phyloP scores from a whole-genome alignment of 2,329 filamentous ascomycete genomes.

The Cercospora sesami region DNA sequence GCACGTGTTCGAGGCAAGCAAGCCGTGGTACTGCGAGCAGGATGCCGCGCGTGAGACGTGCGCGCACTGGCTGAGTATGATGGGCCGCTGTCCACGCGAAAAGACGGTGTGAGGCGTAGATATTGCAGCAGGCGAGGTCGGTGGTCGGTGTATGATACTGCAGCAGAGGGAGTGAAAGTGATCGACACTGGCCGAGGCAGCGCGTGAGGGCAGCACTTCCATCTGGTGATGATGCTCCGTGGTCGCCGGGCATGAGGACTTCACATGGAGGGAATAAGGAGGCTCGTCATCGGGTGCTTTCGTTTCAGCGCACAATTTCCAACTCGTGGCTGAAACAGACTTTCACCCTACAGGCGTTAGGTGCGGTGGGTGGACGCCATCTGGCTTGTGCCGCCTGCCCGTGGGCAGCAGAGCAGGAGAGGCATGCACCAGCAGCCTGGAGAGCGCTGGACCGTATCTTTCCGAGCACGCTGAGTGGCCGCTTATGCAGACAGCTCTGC shows the following conservation, averaged over 20 bases:
- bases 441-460: background rate
- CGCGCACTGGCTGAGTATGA: background rate
- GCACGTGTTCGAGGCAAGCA: background rate
- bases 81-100: conserved; percentile 3
- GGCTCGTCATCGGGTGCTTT: background rate
- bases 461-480: background rate
- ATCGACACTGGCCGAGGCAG: background rate
- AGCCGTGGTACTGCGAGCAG: background rate
- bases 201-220: background rate
- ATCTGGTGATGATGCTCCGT: background rate
- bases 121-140: background rate
- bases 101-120: conserved; percentile 3
- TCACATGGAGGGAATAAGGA: background rate
- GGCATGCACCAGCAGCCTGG: background rate
- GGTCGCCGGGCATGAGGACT: background rate
- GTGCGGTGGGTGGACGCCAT: background rate
- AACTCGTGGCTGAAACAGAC: conserved; percentile 1
- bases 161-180: background rate
- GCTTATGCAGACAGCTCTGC: background rate
- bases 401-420: background rate
- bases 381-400: background rate
- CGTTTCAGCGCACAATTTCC: conserved; percentile 1
- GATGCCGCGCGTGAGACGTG: background rate
- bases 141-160: background rate
- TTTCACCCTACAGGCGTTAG: background rate